Percentiles rank a stretch among this genome's conserved stretches.
phyloP scores from a whole-genome alignment of 768 basidiomycete genomes.

The Agaricus sinodeliciosus region DNA sequence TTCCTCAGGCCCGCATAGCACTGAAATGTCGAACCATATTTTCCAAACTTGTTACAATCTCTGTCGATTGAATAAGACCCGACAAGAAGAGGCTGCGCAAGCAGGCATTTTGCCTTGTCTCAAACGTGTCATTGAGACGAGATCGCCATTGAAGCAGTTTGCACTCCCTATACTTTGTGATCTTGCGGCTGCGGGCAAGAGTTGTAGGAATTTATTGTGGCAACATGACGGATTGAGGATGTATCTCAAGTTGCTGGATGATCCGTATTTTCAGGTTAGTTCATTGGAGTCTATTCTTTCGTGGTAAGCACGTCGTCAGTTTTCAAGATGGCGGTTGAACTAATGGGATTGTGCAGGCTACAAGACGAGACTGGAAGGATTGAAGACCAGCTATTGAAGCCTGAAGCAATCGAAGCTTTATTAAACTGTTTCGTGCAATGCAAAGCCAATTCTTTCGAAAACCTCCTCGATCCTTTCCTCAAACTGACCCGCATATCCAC shows the following conservation, averaged over 20 bases:
- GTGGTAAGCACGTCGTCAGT: conserved; percentile 50
- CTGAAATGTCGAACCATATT: conserved; percentile 97
- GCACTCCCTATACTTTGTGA: conserved; percentile 96
- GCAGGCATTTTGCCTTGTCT: conserved; percentile 92
- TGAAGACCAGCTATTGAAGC: conserved; percentile 78
- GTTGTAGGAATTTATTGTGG: conserved; percentile 85
- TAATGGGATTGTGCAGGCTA: conserved; percentile 45
- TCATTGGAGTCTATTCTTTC: conserved; percentile 86
- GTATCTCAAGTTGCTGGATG: conserved; percentile 73
- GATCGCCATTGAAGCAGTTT: conserved; percentile 93
- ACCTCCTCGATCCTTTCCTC: conserved; percentile 84
- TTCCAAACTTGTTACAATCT: conserved; percentile 98
- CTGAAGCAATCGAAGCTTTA: conserved; percentile 56
- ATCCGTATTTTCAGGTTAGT: conserved; percentile 89
- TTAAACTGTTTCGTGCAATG: conserved; percentile 77
- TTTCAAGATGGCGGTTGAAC: not conserved
- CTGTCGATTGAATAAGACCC: conserved; percentile 86
- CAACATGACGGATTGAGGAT: conserved; percentile 84
- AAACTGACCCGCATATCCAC: conserved; percentile 85
- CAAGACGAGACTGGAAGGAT: conserved; percentile 94
- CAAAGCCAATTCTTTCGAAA: conserved; percentile 89
- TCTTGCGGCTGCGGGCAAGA: conserved; percentile 91
- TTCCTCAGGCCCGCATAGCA: conserved; percentile 68
- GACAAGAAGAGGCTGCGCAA: conserved; percentile 96
- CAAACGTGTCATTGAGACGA: conserved; percentile 80